A percentile compares a stretch with the other conserved stretches of the same genome.
These are phyloP conservation scores for Linderniella brevidens DNA, from an alignment of 257 asterid genomes.

Conservation along the genomic window DNA sequence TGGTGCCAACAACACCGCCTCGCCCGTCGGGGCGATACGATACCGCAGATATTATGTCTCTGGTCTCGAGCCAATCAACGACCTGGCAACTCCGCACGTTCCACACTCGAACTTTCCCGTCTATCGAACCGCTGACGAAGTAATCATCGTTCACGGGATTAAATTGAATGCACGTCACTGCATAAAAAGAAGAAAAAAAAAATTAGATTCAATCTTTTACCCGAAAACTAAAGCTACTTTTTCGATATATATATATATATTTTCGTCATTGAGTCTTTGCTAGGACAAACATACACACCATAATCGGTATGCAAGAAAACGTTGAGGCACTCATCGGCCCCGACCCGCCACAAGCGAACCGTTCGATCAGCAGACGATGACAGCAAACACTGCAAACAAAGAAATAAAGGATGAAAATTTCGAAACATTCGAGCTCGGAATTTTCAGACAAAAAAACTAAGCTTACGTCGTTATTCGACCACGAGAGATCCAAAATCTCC, in stretches of 20 bases:
- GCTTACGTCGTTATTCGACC: conserved; percentile 81
- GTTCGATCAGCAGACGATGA: conserved; percentile 83
- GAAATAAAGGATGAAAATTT: not conserved
- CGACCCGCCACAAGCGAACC: conserved; percentile 85
- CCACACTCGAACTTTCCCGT: conserved; percentile 93
- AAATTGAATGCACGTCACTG: conserved; percentile 85
- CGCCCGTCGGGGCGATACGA: conserved; percentile 73
- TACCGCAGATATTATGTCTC: conserved; percentile 83
- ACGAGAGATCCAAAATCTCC: conserved; percentile 78
- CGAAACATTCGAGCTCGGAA: no score
- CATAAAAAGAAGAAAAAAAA: no score
- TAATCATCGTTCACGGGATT: conserved; percentile 53
- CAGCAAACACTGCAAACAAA: conserved; percentile 47
- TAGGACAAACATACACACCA: no score
- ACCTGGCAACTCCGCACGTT: conserved; percentile 42
- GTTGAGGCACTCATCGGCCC: conserved; percentile 48
- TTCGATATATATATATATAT: no score
- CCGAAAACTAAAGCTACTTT: conserved; percentile 37
- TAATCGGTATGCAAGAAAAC: conserved; percentile 64
- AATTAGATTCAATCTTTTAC: conserved; percentile 11
- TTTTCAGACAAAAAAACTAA: not conserved
- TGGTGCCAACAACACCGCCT: conserved; percentile 76
- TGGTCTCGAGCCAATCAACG: conserved; percentile 64
- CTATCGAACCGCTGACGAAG: conserved; percentile 90
- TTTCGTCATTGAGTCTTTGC: no score